Conservation (phyloP, 2,329 filamentous ascomycete species). For the Didymella arachidicola region DNA sequence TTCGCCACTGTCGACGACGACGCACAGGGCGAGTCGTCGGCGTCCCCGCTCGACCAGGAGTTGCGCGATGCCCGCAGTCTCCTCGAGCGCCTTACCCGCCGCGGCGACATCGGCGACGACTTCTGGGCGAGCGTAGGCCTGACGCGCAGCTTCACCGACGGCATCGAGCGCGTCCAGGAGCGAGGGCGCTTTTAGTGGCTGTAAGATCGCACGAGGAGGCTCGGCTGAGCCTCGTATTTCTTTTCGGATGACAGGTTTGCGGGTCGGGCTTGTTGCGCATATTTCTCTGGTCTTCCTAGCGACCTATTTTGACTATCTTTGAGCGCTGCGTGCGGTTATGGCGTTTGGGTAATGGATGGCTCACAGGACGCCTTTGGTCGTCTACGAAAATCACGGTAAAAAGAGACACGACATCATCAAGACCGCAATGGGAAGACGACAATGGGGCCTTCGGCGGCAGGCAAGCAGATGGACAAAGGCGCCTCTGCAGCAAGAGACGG, state of each 20-base stretch:
- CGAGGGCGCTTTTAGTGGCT: slow-evolving; percentile 37
- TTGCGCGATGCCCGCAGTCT: slow-evolving; percentile 75
- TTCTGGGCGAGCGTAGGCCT: slow-evolving; percentile 70
- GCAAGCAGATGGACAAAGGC: background rate
- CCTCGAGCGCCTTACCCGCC: slow-evolving; percentile 71
- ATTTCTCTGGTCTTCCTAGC: background rate
- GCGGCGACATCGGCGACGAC: slow-evolving; percentile 80
- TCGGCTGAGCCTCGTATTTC: background rate
- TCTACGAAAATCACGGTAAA: slow-evolving; percentile 17
- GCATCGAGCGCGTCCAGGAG: slow-evolving; percentile 46
- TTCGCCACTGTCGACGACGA: slow-evolving; percentile 32
- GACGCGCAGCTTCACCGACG: slow-evolving; percentile 44
- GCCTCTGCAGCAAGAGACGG: background rate
- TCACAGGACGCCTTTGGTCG: slow-evolving; percentile 1
- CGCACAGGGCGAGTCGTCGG: background rate
- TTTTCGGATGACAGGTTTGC: slow-evolving; percentile 7
- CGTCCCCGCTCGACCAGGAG: slow-evolving; percentile 45
- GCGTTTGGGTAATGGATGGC: background rate
- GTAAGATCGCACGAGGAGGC: background rate
- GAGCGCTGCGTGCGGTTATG: slow-evolving; percentile 13
- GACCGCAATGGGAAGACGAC: slow-evolving; percentile 1
- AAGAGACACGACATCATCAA: background rate
- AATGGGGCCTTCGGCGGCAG: slow-evolving; percentile 18
- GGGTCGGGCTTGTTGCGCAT: slow-evolving; percentile 12
- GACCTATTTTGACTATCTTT: slow-evolving; percentile 1